Percentiles rank a stretch among this genome's conserved stretches.
phyloP scores from a whole-genome alignment of 495 filamentous ascomycete genomes.

The Podospora fimiseda region DNA sequence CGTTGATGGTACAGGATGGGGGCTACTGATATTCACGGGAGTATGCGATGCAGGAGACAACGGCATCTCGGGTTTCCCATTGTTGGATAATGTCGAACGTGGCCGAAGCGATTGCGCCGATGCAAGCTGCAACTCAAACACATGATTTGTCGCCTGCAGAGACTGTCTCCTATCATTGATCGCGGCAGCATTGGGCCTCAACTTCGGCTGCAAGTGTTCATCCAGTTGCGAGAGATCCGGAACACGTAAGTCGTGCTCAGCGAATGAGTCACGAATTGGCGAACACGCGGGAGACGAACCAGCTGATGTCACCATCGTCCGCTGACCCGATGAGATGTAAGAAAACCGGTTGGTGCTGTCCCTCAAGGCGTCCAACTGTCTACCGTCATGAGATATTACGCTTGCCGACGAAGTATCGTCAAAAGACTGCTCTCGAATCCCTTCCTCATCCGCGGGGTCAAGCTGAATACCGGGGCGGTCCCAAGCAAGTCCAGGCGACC shows the following conservation, averaged over 20 bases:
- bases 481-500: slow-evolving; percentile 31
- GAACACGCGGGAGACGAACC: slow-evolving; percentile 49
- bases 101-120: slow-evolving; percentile 18
- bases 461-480: slow-evolving; percentile 17
- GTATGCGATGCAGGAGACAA: slow-evolving; percentile 14
- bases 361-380: slow-evolving; percentile 43
- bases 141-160: slow-evolving; percentile 42
- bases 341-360: slow-evolving; percentile 55
- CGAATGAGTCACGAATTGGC: slow-evolving; percentile 41
- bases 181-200: slow-evolving; percentile 46
- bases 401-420: slow-evolving; percentile 45
- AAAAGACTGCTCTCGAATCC: slow-evolving; percentile 22
- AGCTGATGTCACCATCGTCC: slow-evolving; percentile 48
- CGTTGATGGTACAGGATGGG: slow-evolving; percentile 21
- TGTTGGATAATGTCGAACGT: slow-evolving; percentile 17
- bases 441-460: slow-evolving; percentile 20
- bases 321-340: slow-evolving; percentile 53
- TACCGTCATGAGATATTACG: slow-evolving; percentile 43
- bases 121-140: slow-evolving; percentile 32
- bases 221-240: slow-evolving; percentile 19
- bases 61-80: slow-evolving; percentile 17
- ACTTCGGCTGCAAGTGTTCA: slow-evolving; percentile 29
- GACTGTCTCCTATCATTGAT: slow-evolving; percentile 49
- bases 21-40: slow-evolving; percentile 44
- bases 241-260: slow-evolving; percentile 27